Base-by-base conservation (phyloP, 345 rosid species). In the Bruguiera gymnorhiza region DNA sequence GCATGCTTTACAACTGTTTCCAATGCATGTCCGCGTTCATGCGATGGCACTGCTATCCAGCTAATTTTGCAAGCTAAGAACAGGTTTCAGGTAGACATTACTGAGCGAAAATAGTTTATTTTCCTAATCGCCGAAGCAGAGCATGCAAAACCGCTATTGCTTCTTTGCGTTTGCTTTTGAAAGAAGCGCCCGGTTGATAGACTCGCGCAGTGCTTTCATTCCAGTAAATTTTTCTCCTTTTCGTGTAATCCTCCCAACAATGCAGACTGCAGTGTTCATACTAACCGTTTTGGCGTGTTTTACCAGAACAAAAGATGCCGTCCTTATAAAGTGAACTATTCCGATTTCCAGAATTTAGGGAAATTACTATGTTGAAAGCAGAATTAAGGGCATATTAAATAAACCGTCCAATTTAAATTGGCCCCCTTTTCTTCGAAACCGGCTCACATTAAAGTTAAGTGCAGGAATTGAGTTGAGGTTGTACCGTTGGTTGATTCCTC, bases 101-200 rank as follows among this genome's bases (percentile, higher is more conserved):
- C 34, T 16, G 0, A 43, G 20, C 16, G 34, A 32, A 26, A 10
- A 50, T 27, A 23, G 65, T 23, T 53, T 18, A 32, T 43, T 62
- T 52, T 58, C 29, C 6, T 72, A 11, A 4, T 30, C 56, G 21
- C 23, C 8, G 9, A 6, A 21, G 27, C 43, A n/a, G 31, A 43
- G 30, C 66, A 39, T 4, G 46, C 68, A 57, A 29, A 11, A 11
- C 46, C 24, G 15, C 48, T 32, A 10, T 27, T 51, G 24, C 59
- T 70, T 6, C 36, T 32, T 29, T 46, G 39, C 46, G 43, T 56
- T 30, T 21, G 58, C 70, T 73, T 74, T 55, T 43, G 63, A 31
- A 46, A 31, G 51, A 68, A 68, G 68, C 23, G 60, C 11, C 29
- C 27, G 26, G 52, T 29, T 32, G 36, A 32, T 6, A 32, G 36